A percentile compares a stretch with the other conserved stretches of the same genome.
Conservation (phyloP, 176 grass and related monocot species). For the Musa beccarii region DNA sequence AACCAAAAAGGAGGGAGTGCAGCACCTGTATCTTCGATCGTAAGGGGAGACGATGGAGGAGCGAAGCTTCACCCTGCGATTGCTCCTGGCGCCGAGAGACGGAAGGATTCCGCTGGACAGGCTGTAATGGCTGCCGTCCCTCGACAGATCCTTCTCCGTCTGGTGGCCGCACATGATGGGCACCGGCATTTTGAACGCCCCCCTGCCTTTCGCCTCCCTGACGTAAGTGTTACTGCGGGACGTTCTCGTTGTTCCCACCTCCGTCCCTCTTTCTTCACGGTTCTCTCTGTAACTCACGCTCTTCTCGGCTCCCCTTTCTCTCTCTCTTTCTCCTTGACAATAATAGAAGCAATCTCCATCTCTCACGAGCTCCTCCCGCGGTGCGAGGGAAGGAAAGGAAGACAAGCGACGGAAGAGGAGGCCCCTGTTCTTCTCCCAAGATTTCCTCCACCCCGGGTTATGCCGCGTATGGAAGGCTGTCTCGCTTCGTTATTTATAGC, state of each 20-base stretch:
- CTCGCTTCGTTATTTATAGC: too few species aligned
- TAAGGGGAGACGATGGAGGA: constrained; percentile 62
- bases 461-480: too few species aligned
- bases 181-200: not conserved
- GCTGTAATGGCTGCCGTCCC: constrained; percentile 87
- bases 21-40: constrained; percentile 63
- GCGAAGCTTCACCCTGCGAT: constrained; percentile 52
- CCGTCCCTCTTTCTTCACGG: not conserved
- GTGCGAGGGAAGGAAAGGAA: too few species aligned
- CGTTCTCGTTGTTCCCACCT: too few species aligned
- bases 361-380: too few species aligned
- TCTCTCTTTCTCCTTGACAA: too few species aligned
- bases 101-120: constrained; percentile 79
- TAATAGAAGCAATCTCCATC: too few species aligned
- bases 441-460: too few species aligned
- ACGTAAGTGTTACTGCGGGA: not conserved
- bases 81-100: constrained; percentile 70
- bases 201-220: not conserved
- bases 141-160: constrained; percentile 42
- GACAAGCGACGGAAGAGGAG: too few species aligned
- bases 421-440: too few species aligned
- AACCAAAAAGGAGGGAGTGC: not conserved
- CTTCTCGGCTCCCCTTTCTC: too few species aligned
- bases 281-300: too few species aligned
- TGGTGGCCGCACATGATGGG: not conserved